Percentiles rank a stretch among this genome's conserved stretches.
Conservation (phyloP, 2,329 filamentous ascomycete genomes). For the Sclerotinia minor region DNA sequence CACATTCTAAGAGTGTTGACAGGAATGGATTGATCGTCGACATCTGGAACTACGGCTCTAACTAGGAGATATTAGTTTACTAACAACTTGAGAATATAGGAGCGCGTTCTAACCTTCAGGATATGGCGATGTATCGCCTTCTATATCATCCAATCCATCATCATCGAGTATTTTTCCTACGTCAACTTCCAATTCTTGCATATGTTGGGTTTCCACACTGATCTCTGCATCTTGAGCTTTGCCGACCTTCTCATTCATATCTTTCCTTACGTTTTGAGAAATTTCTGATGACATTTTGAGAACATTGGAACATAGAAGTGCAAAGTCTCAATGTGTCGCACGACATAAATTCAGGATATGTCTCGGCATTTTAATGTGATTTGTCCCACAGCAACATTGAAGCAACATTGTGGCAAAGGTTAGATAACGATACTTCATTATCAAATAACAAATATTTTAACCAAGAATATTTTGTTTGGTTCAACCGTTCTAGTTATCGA, state of each 20-base stretch:
- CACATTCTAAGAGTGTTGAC: constrained; percentile 68
- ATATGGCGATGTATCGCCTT: constrained; percentile 50
- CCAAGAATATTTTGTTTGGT: no score
- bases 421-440: constrained; percentile 10
- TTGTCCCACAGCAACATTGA: neutral
- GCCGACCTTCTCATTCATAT: constrained; percentile 9
- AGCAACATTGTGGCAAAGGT: neutral
- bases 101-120: constrained; percentile 52
- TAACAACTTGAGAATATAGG: no score
- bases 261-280: neutral
- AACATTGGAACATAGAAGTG: neutral
- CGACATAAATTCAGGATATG: neutral
- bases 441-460: neutral
- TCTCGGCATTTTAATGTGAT: neutral
- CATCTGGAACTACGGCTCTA: constrained; percentile 60
- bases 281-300: constrained; percentile 10
- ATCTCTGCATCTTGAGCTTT: constrained; percentile 20
- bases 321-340: neutral
- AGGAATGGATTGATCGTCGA: constrained; percentile 63
- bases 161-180: constrained; percentile 27
- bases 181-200: constrained; percentile 32
- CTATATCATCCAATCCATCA: constrained; percentile 28
- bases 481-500: neutral
- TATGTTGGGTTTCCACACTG: constrained; percentile 27
- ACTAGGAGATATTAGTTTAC: constrained; percentile 44